phyloP scores from a whole-genome alignment of 2,329 filamentous ascomycete species.

The Mollisia scopiformis region DNA sequence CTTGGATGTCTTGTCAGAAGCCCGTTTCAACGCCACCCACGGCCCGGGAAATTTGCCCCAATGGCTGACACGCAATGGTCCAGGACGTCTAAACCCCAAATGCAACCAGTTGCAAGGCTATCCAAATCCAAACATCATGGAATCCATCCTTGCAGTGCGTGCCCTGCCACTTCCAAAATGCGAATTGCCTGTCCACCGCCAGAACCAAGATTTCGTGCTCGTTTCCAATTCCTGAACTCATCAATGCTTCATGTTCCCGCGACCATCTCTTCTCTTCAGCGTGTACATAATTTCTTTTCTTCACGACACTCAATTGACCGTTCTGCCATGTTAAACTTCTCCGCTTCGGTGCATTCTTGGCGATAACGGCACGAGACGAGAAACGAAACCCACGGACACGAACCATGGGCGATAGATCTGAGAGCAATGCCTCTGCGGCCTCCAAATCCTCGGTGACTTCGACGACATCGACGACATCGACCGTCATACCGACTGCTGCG shows the following conservation, averaged over 20 bases:
- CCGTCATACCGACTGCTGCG: constrained; percentile 37
- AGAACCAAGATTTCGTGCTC: neutral
- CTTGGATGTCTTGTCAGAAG: neutral
- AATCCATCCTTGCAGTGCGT: neutral
- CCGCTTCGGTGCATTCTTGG: constrained; percentile 5
- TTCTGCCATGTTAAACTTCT: constrained; percentile 8
- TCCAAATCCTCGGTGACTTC: neutral
- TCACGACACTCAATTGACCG: neutral
- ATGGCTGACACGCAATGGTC: neutral
- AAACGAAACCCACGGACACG: constrained; percentile 11
- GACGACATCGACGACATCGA: neutral
- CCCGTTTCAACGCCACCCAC: neutral
- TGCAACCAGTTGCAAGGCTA: neutral
- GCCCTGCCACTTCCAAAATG: neutral
- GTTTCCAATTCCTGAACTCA: neutral
- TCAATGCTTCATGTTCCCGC: neutral
- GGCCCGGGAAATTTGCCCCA: neutral
- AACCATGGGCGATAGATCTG: neutral
- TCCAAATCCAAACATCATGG: neutral
- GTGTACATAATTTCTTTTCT: neutral
- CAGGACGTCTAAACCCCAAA: neutral
- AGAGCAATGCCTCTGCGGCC: neutral
- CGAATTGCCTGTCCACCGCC: neutral
- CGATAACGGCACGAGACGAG: constrained; percentile 15
- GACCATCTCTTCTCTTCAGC: neutral